Conservation (phyloP, 306 rosid genomes). For the Cajanus cajan region DNA sequence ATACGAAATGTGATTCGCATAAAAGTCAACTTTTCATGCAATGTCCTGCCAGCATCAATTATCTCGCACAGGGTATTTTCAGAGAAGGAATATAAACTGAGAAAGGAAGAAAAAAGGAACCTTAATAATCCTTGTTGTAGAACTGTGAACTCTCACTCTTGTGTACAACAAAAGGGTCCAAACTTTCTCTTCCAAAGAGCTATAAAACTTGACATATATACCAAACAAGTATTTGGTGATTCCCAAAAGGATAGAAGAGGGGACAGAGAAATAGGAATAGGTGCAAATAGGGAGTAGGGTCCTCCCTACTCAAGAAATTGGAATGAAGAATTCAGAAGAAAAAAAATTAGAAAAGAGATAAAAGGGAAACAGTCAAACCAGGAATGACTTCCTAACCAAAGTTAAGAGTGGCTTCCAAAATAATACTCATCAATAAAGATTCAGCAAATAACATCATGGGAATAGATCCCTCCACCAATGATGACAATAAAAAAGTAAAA, state of each 20-base stretch:
- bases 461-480: no score
- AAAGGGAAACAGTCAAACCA: slow-evolving; percentile 51
- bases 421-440: no score
- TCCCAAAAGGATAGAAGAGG: slow-evolving; percentile 26
- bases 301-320: slow-evolving; percentile 36
- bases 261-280: slow-evolving; percentile 42
- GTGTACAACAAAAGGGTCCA: slow-evolving; percentile 29
- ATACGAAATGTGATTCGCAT: slow-evolving; percentile 42
- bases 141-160: slow-evolving; percentile 38
- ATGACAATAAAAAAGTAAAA: no score
- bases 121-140: slow-evolving; percentile 46
- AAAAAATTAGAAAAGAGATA: slow-evolving; percentile 35
- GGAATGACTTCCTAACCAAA: no score
- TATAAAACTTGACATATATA: slow-evolving; percentile 23
- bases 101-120: slow-evolving; percentile 21
- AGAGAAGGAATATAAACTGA: slow-evolving; percentile 28
- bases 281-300: slow-evolving; percentile 39
- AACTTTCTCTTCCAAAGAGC: slow-evolving; percentile 26
- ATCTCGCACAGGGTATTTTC: neutral
- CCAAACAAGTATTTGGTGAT: slow-evolving; percentile 29
- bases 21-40: slow-evolving; percentile 52
- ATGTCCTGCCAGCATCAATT: slow-evolving; percentile 17
- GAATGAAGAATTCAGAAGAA: neutral
- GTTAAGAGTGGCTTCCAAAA: no score
- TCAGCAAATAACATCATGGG: no score